Percentiles rank a stretch among this genome's conserved stretches.
Evolutionary conservation across 1,139 yeast genomes (phyloP).

Genomic region (Saccharomycopsis hybrid): DNA sequence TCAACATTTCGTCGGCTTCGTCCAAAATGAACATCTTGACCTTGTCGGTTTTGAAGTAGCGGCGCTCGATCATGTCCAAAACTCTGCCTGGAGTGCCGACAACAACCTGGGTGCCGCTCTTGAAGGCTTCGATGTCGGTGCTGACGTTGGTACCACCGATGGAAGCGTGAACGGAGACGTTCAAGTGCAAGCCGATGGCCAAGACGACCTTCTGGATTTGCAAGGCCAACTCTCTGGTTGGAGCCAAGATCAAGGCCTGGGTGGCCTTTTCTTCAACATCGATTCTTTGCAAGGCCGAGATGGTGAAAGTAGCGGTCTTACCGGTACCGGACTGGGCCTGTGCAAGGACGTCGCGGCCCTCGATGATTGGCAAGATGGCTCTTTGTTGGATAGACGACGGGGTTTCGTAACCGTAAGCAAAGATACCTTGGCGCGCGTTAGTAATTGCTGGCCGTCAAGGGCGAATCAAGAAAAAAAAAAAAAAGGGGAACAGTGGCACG

Average conservation of each 20-base stretch:
- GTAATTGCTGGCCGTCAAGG: too few species aligned
- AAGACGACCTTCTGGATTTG: conserved; percentile 96
- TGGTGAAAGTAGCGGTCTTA: conserved; percentile 98
- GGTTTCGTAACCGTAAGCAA: conserved; percentile 95
- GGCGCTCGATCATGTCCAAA: conserved; percentile 92
- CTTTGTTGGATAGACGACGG: conserved; percentile 99
- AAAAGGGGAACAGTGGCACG: too few species aligned
- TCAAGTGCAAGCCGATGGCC: conserved; percentile 89
- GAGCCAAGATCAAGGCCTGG: conserved; percentile 94
- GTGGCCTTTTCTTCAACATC: conserved; percentile 64
- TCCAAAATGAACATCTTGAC: conserved; percentile 96
- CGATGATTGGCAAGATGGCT: conserved; percentile 94
- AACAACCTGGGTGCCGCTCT: conserved; percentile 89
- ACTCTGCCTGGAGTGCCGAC: conserved; percentile 99
- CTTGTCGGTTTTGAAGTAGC: conserved; percentile 81
- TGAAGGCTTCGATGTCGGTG: conserved; percentile 90
- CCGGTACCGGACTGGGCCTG: conserved; percentile 99
- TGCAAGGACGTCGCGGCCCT: conserved; percentile 95
- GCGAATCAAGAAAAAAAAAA: too few species aligned
- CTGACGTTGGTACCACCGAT: conserved; percentile 95
- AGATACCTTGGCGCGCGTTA: conserved; percentile 45
- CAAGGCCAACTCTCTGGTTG: conserved; percentile 97
- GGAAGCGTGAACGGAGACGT: conserved; percentile 93
- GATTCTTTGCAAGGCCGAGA: conserved; percentile 91
- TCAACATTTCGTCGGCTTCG: conserved; percentile 98